Percentiles rank a stretch among this genome's conserved stretches.
phyloP scores from a whole-genome alignment of 1,284 basidiomycete species.

The Coniferiporia weirii region DNA sequence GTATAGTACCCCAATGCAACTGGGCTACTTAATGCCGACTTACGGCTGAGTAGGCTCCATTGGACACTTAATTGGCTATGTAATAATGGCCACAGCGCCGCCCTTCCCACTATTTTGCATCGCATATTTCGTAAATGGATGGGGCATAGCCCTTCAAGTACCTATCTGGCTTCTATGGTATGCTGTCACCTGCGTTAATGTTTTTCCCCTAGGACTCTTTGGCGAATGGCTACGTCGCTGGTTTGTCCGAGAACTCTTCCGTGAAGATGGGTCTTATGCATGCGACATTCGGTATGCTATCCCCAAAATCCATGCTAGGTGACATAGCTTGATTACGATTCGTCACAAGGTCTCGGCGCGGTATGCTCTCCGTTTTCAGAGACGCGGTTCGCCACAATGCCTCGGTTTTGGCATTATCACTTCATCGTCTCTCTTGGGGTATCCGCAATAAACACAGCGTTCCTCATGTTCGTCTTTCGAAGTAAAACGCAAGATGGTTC shows the following conservation, averaged over 20 bases:
- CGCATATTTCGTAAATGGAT: slow-evolving; percentile 55
- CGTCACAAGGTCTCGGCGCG: slow-evolving; percentile 24
- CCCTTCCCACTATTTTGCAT: slow-evolving; percentile 66
- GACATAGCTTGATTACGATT: neutral
- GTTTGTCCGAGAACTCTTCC: slow-evolving; percentile 36
- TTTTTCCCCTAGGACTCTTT: slow-evolving; percentile 43
- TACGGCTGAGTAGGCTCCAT: slow-evolving; percentile 20
- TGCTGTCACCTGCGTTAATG: slow-evolving; percentile 4
- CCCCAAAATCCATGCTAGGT: neutral
- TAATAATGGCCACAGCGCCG: slow-evolving; percentile 44
- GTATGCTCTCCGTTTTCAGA: slow-evolving; percentile 28
- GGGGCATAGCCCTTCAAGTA: slow-evolving; percentile 53
- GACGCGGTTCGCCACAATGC: slow-evolving; percentile 28
- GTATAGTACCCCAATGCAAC: slow-evolving; percentile 1
- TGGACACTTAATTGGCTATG: slow-evolving; percentile 33
- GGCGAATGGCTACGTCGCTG: slow-evolving; percentile 52
- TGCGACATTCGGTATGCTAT: slow-evolving; percentile 23
- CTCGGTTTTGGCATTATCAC: slow-evolving; percentile 29
- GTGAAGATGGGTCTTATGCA: slow-evolving; percentile 27
- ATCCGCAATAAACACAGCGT: slow-evolving; percentile 25
- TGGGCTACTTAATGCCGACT: neutral
- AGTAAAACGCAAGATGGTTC: slow-evolving; percentile 31
- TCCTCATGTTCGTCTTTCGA: slow-evolving; percentile 31
- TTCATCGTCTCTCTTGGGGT: slow-evolving; percentile 35
- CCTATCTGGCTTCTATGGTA: slow-evolving; percentile 16